A percentile compares a stretch with the other conserved stretches of the same genome.
Evolutionary conservation across 768 basidiomycete species (phyloP).

Genomic region (Phanerochaete sordida): DNA sequence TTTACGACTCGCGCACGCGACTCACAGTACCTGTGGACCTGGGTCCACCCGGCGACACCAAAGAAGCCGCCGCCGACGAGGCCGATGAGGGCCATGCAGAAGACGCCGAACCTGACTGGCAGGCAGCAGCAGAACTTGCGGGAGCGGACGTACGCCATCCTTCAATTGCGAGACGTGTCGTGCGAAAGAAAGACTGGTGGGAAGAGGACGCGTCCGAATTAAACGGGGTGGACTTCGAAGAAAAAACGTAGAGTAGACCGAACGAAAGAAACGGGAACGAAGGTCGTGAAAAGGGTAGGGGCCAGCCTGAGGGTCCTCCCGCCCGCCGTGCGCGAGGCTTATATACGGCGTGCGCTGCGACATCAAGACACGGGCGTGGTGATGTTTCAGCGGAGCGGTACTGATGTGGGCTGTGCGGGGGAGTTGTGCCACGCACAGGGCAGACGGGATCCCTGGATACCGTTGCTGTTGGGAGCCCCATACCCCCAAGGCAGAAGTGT

Average conservation of each 20-base stretch:
- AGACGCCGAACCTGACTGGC: conserved; percentile 61
- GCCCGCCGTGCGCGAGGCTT: not conserved
- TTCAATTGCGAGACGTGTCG: conserved; percentile 13
- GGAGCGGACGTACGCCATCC: conserved; percentile 49
- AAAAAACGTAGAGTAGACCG: not conserved
- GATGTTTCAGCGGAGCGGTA: conserved; percentile 9
- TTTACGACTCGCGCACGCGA: conserved; percentile 1
- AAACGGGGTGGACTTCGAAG: not conserved
- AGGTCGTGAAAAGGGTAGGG: conserved; percentile 5
- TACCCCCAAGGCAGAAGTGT: not conserved
- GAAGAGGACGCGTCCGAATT: not conserved
- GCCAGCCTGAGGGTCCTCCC: conserved; percentile 8
- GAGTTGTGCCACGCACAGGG: not conserved
- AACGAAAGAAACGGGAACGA: conserved; percentile 3
- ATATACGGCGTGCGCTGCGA: not conserved
- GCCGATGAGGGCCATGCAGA: conserved; percentile 47
- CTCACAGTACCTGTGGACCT: conserved; percentile 42
- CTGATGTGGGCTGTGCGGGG: conserved; percentile 3
- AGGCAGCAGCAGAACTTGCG: conserved; percentile 64
- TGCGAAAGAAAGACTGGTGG: not conserved
- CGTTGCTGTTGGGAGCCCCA: not conserved
- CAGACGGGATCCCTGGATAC: not conserved
- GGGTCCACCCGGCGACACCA: conserved; percentile 43
- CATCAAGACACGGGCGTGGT: conserved; percentile 4
- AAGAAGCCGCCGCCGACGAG: conserved; percentile 41